Evolutionary conservation across 805 yeast species (phyloP), one percentile per base, ranked within the genome.

Genomic region (Starmerella floris): DNA sequence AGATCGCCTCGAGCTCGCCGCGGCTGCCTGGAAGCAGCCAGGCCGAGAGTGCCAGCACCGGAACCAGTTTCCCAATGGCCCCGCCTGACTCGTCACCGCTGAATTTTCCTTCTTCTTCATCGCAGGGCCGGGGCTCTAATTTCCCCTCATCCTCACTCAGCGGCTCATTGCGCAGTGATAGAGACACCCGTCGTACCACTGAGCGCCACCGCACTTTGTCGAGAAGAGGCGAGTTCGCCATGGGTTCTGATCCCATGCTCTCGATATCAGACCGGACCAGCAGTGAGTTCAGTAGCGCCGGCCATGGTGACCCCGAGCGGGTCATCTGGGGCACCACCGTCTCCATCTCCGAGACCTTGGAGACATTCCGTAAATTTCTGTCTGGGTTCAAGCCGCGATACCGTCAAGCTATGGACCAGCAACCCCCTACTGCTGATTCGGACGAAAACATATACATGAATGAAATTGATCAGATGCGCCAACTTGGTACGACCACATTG

Each of bases 241-340:
- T 43, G 35, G 36, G 46, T 28, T 39, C 49, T 5, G 46, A 31
- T 30, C 35, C 41, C 4, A 16, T 38, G 10, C n/a, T n/a, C n/a
- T n/a, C n/a, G n/a, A n/a, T n/a, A n/a, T 37, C 41, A 9, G 28
- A 25, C 8, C 8, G 28, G 13, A 11, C 32, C 15, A n/a, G 32
- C 20, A 33, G 42, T 19, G 36, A 40, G 41, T 27, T 32, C 16
- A 34, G 44, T 11, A 30, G 4, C 4, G 16, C 37, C 37, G 37
- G 27, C 37, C 22, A 19, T 9, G 32, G 56, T 41, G 95, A 81
- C 51, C 94, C 94, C 0, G 76, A 77, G 21, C 73, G 93, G 55
- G 94, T 91, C 41, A 88, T 91, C 56, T 91, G 98, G 98, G 98
- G 98, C 62, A 91, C 98, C 1, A 85, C 88, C 57, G 95, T 91